A percentile compares a stretch with the other conserved stretches of the same genome.
Conservation (phyloP, 1,139 yeast genomes). For the Ogataea hybrid region DNA sequence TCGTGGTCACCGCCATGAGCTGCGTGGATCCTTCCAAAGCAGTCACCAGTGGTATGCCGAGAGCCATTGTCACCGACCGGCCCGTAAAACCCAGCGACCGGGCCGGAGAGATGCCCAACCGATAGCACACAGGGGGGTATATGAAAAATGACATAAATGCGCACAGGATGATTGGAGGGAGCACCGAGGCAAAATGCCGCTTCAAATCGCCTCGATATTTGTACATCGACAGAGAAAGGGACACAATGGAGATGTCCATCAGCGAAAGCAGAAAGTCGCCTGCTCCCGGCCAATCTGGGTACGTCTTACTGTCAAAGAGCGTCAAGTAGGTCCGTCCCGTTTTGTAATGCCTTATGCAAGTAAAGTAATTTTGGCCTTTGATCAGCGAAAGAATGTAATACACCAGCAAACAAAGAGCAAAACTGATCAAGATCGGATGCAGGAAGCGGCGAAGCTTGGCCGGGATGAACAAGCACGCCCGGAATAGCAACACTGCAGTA, state of each 20-base stretch:
- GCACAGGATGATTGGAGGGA: conserved; percentile 59
- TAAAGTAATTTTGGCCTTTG: conserved; percentile 41
- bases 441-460: conserved; percentile 48
- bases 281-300: conserved; percentile 65
- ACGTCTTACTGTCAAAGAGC: conserved; percentile 44
- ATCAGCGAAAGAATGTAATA: conserved; percentile 61
- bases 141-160: conserved; percentile 59
- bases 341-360: conserved; percentile 53
- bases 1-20: conserved; percentile 77
- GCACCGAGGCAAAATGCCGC: conserved; percentile 54
- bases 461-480: conserved; percentile 50
- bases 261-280: conserved; percentile 71
- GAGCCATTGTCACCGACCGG: conserved; percentile 76
- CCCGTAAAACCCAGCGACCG: conserved; percentile 76
- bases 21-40: conserved; percentile 68
- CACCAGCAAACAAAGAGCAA: conserved; percentile 57
- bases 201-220: conserved; percentile 65
- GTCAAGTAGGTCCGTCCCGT: conserved; percentile 67
- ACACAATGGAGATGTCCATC: conserved; percentile 75
- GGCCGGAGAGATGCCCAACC: conserved; percentile 57
- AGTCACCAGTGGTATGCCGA: conserved; percentile 69
- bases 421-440: conserved; percentile 71
- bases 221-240: conserved; percentile 75
- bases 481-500: conserved; percentile 55
- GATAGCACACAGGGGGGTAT: conserved; percentile 67